A percentile compares a stretch with the other conserved stretches of the same genome.
Evolutionary conservation across 2,329 filamentous ascomycete species (phyloP).

Genomic region (Aotearoamyces nothofagi): DNA sequence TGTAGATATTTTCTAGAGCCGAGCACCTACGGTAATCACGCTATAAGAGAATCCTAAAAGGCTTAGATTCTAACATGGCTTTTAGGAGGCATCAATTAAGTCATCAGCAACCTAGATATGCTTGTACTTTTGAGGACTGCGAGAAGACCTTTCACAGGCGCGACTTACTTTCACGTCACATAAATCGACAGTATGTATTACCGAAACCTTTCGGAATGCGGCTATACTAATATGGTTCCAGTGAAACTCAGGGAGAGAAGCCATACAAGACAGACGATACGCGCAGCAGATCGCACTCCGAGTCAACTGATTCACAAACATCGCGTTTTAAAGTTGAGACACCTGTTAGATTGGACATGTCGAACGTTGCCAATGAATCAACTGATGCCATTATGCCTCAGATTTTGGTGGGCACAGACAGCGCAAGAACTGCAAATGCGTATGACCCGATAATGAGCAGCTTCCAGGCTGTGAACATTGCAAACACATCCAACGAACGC

Average conservation of each 20-base stretch:
- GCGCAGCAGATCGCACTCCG: slow-evolving; percentile 15
- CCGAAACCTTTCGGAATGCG: neutral
- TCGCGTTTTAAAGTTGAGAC: slow-evolving; percentile 10
- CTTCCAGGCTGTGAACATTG: no score
- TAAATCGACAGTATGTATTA: slow-evolving; percentile 31
- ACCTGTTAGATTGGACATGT: no score
- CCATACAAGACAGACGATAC: slow-evolving; percentile 15
- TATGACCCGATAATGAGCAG: no score
- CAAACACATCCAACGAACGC: no score
- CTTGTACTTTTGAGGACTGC: slow-evolving; percentile 36
- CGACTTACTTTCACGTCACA: slow-evolving; percentile 43
- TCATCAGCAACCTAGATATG: slow-evolving; percentile 36
- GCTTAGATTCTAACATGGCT: slow-evolving; percentile 13
- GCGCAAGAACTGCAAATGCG: no score
- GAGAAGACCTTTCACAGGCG: slow-evolving; percentile 40
- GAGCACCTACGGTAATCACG: slow-evolving; percentile 43
- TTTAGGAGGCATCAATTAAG: slow-evolving; percentile 43
- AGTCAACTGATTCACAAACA: slow-evolving; percentile 10
- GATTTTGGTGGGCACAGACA: no score
- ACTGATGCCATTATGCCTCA: no score
- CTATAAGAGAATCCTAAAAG: neutral
- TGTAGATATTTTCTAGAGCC: slow-evolving; percentile 44
- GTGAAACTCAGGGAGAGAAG: slow-evolving; percentile 30
- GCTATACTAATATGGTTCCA: slow-evolving; percentile 9
- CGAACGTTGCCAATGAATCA: no score